These are phyloP conservation scores for Populus ilicifolia DNA, from an alignment of 345 rosid species.

Conservation along the genomic window DNA sequence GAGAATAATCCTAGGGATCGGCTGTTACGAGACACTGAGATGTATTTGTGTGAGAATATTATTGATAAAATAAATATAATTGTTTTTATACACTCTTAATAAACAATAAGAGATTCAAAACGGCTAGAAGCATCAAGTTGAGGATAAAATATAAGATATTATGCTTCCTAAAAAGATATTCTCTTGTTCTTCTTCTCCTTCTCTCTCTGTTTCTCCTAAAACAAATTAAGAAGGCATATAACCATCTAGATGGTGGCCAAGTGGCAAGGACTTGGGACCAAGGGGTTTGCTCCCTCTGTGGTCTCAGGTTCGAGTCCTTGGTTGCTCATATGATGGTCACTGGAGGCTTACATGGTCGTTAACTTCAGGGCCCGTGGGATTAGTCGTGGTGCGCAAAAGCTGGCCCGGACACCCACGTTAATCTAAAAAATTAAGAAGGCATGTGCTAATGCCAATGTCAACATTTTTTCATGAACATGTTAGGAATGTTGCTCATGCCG, in stretches of 20 bases:
- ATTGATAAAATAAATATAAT: background rate
- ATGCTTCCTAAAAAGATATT: conserved; percentile 5
- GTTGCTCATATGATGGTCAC: too few relatives aligned
- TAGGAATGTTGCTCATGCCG: conserved; percentile 9
- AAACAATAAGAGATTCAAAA: background rate
- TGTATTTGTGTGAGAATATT: conserved; percentile 25
- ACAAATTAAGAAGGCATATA: background rate
- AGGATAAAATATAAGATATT: conserved; percentile 1
- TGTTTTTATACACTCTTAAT: background rate
- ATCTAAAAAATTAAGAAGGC: too few relatives aligned
- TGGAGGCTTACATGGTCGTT: too few relatives aligned
- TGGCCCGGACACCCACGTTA: too few relatives aligned
- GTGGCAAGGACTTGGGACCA: too few relatives aligned
- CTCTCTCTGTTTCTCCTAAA: background rate
- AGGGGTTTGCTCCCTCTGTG: too few relatives aligned
- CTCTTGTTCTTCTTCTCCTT: background rate
- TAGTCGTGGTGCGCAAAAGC: too few relatives aligned
- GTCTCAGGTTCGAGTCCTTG: too few relatives aligned
- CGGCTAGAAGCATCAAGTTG: background rate
- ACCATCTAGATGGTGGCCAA: too few relatives aligned
- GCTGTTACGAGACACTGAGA: conserved; percentile 12
- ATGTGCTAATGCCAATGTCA: background rate
- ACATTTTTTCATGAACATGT: background rate
- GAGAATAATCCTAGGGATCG: conserved; percentile 27
- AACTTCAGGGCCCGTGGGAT: too few relatives aligned